Conservation (phyloP, 2,329 filamentous ascomycete species). For the Immersiporthe knoxdaviesiana region DNA sequence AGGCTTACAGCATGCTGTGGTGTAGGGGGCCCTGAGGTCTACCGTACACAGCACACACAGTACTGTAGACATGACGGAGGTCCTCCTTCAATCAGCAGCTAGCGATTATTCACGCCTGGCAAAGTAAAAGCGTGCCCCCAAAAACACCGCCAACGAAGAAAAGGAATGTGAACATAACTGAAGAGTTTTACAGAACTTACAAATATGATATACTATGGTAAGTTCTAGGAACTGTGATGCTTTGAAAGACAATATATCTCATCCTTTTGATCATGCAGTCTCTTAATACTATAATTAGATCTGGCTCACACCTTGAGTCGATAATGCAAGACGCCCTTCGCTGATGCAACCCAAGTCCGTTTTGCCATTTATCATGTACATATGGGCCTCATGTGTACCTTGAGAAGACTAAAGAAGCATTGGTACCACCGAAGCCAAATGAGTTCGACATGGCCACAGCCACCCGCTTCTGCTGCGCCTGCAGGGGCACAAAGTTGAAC, state of each 20-base stretch:
- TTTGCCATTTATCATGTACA: neutral
- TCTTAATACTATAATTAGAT: neutral
- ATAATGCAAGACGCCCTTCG: neutral
- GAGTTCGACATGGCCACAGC: constrained; percentile 86
- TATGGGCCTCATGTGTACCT: constrained; percentile 19
- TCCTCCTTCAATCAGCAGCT: neutral
- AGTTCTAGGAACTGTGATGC: no score
- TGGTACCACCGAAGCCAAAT: constrained; percentile 97
- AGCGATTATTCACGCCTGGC: neutral
- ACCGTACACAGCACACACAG: no score
- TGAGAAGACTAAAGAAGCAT: constrained; percentile 82
- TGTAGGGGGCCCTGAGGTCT: no score
- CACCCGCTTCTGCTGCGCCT: constrained; percentile 71
- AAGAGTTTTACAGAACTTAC: no score
- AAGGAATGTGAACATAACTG: no score
- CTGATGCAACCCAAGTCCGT: neutral
- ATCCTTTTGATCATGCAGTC: neutral
- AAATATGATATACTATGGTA: no score
- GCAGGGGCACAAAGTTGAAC: constrained; percentile 83
- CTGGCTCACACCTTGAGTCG: neutral
- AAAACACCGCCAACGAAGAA: no score
- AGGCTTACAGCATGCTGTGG: neutral
- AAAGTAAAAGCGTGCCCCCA: no score
- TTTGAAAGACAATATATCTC: neutral
- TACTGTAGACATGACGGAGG: neutral